These are phyloP conservation scores for Cubamyces lactineus DNA, from an alignment of 768 basidiomycete species.

Conservation along the genomic window DNA sequence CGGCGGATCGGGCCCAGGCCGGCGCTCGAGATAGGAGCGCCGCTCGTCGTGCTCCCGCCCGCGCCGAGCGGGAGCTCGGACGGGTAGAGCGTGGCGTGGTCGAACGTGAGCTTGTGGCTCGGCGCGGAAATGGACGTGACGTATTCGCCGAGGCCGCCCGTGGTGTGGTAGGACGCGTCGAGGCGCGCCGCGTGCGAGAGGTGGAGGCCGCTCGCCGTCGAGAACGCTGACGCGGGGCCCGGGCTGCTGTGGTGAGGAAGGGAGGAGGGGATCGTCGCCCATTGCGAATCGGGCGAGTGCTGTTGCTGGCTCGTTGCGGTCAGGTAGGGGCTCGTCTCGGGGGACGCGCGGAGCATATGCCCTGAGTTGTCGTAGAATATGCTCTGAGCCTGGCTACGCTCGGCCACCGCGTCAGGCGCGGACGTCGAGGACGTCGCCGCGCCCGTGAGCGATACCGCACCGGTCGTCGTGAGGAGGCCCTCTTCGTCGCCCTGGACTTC, in stretches of 20 bases:
- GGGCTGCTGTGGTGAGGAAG: slow-evolving; percentile 40
- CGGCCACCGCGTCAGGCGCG: slow-evolving; percentile 26
- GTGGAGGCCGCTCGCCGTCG: slow-evolving; percentile 39
- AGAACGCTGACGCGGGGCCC: slow-evolving; percentile 44
- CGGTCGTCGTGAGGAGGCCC: slow-evolving; percentile 47
- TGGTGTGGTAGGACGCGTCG: slow-evolving; percentile 28
- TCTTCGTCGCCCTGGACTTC: slow-evolving; percentile 63
- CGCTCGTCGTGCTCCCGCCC: neutral
- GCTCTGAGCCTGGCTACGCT: slow-evolving; percentile 12
- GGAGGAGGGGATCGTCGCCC: slow-evolving; percentile 39
- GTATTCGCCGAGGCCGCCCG: slow-evolving; percentile 37
- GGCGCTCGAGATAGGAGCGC: neutral
- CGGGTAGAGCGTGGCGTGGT: slow-evolving; percentile 56
- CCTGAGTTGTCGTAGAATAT: slow-evolving; percentile 30
- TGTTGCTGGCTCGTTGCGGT: slow-evolving; percentile 14
- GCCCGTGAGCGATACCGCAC: slow-evolving; percentile 16
- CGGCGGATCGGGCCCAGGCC: slow-evolving; percentile 67
- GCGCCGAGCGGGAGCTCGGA: slow-evolving; percentile 40
- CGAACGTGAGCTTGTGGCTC: slow-evolving; percentile 68
- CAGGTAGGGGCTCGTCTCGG: slow-evolving; percentile 25
- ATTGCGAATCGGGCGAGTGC: slow-evolving; percentile 39
- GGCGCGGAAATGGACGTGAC: slow-evolving; percentile 63
- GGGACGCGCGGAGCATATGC: slow-evolving; percentile 23
- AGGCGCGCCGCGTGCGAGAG: slow-evolving; percentile 10
- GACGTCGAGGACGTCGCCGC: slow-evolving; percentile 28